Evolutionary conservation across 208 protist genomes (phyloP).

Genomic region (Wallacemonas sp.): DNA sequence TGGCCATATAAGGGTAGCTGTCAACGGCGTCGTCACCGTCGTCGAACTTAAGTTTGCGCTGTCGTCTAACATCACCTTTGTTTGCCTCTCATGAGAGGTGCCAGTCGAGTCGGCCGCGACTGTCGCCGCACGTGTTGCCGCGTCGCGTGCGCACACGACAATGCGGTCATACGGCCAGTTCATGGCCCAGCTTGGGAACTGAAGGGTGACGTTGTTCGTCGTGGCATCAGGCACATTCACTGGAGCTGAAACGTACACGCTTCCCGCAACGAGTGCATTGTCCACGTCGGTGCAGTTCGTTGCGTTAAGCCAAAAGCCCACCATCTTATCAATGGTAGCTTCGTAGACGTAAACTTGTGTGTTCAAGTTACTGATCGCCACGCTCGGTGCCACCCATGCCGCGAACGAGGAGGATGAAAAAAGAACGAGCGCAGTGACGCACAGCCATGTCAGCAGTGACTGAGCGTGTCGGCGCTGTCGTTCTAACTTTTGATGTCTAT

Average conservation of each 20-base stretch:
- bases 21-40: background rate
- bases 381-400: background rate
- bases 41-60: background rate
- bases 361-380: conserved; percentile 2
- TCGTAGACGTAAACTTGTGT: conserved; percentile 7
- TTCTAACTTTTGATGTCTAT: background rate
- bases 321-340: background rate
- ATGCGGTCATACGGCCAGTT: conserved; percentile 5
- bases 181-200: conserved; percentile 9
- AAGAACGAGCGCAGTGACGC: background rate
- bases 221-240: background rate
- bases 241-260: conserved; percentile 1
- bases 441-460: background rate
- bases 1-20: background rate
- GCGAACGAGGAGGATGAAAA: background rate
- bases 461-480: too few relatives aligned
- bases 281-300: conserved; percentile 13
- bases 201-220: conserved; percentile 7
- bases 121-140: too few relatives aligned
- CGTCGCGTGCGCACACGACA: background rate
- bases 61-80: too few relatives aligned
- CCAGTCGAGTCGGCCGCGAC: too few relatives aligned
- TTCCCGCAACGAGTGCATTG: conserved; percentile 11
- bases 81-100: too few relatives aligned
- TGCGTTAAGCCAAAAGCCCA: conserved; percentile 13